Base-by-base conservation (phyloP, 371 early-diverging fungal genomes). In the Dinochytrium kinnereticum region DNA sequence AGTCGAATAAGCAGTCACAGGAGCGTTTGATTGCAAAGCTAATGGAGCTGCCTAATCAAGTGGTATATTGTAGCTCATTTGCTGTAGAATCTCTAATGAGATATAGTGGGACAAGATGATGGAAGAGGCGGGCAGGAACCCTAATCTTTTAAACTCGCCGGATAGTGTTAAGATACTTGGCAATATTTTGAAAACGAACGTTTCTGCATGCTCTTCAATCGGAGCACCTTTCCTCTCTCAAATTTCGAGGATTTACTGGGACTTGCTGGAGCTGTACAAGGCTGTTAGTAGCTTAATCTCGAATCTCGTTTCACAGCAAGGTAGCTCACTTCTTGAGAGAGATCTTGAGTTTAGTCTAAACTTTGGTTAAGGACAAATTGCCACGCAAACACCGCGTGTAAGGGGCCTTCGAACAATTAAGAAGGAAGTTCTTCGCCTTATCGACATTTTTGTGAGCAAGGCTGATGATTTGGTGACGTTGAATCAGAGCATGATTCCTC, bases 151-250 rank as follows among this genome's bases (percentile, higher is more conserved):
- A 34, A 89, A 95, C 75, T 88, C 90, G 76, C 80, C 93, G 1
- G 93, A 91, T 50, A 88, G 89, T 44, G 88, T 96, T 78, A 97
- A 97, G 82, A 83, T 93, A 7, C 84, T 99, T 26, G 90, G 88
- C 40, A 95, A 97, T 80, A 91, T 97, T n/a, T 82, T 99, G 74
- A 96, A 96, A 81, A 95, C 95, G 26, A 98, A 98, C 82, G 94
- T 95, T 0, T 85, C 96, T 0, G 96, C 94, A 0, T 96, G 97
- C 77, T 84, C 85, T 1, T 92, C 97, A 13, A 88, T 96, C 68
- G 98, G 98, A 33, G 84, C 91, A 61, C 92, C 91, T 1, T 98
- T 94, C 80, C 82, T 91, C 36, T 76, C 87, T 40, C 99, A 98
- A 80, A 85, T 98, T 17, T 91, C 91, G 44, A 88, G 89, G 36